Base-by-base conservation (phyloP, 2,329 filamentous ascomycete species). In the Pseudogymnoascus sp. region DNA sequence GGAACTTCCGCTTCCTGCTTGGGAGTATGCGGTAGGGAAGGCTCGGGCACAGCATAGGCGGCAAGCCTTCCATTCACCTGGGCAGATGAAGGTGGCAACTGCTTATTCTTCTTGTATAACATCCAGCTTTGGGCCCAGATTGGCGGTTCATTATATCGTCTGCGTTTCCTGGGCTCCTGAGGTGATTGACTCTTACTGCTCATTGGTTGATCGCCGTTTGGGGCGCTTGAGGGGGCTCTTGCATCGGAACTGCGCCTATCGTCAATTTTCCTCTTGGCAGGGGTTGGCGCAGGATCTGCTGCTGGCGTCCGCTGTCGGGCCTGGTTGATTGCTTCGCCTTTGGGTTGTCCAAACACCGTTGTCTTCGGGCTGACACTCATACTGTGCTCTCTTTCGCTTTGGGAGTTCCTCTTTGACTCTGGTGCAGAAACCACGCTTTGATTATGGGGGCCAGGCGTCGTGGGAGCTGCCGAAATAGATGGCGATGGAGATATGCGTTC, bases 301-400 rank as follows among this genome's bases (percentile, higher is more conserved):
- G 75, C 75, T 50, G 69, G 65, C 36, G 76, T 74, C 69, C 74
- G 65, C 62, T 35, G 63, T 60, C n/a, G 63, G 57, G 15, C 63
- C 64, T 67, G 65, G 63, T 57, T 57, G 69, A 40, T 47, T 67
- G 65, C 63, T 33, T 40, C 59, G 59, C 9, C 53, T 64, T 67
- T 70, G 66, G 75, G 73, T 65, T 74, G 71, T 63, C 78, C 73
- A 23, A 75, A 74, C 13, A 75, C 76, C 11, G 76, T 77, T 23
- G 89, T 91, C 76, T 91, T 92, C 31, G 91, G 90, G 73, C 89
- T 93, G 61, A 93, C 85, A 71, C 89, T 93, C 62, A 88, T 74
- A 72, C 87, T 90, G 60, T 83, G 79, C 66, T 90, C 89, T 70
- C 88, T 83, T 63, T 91, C 87, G 67, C 81, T 81, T 60, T 81